Base-by-base conservation (phyloP, 163 green algal species). In the Scenedesmus sp. region DNA sequence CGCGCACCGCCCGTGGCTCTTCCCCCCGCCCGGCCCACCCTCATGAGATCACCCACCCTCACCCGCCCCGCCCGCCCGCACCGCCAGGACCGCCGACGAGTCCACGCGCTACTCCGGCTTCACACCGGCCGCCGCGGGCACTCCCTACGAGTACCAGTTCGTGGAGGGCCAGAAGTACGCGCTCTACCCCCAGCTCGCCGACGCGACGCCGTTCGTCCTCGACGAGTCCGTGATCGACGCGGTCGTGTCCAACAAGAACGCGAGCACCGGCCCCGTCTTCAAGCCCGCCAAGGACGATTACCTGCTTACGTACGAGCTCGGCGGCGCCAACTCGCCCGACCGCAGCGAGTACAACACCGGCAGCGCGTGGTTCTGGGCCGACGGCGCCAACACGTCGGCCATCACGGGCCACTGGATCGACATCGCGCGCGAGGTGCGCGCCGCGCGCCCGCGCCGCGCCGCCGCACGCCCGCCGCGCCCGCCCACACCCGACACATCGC, bases 171-270 rank as follows among this genome's bases (percentile, higher is more conserved):
- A 79, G 42, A 79, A 79, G 71, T 72, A 58, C 48, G 60, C 28
- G 26, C 60, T 80, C 36, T 80, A 80, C 60, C 58, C 72, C 1
- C 72, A 80, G 60, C 60, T 80, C 17, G 72, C 60, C n/a, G 31
- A 57, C 24, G 29, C 57, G 24, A 70, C 42, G 6, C 71, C 71
- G 13, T 63, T 76, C 24, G 22, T 76, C 9, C n/a, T 36, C 3
- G 6, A 14, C 17, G 10, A 45, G 53, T 11, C 44, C 10, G 24
- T 57, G 14, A 3, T 39, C 13, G 24, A 56, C 26, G 53, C 31
- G 1, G n/a, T 77, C 31, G 51, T 18, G 4, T 20, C 1, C 48
- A 75, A 75, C 28, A 63, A 63, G 7, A 53, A 77, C 22, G 31
- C 51, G 2, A 28, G 5, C 17, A 64, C 51, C 26, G 71, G 71